Percentiles rank a stretch among this genome's conserved stretches.
phyloP scores from a whole-genome alignment of 2,329 filamentous ascomycete species.

The Diaporthe vexans region DNA sequence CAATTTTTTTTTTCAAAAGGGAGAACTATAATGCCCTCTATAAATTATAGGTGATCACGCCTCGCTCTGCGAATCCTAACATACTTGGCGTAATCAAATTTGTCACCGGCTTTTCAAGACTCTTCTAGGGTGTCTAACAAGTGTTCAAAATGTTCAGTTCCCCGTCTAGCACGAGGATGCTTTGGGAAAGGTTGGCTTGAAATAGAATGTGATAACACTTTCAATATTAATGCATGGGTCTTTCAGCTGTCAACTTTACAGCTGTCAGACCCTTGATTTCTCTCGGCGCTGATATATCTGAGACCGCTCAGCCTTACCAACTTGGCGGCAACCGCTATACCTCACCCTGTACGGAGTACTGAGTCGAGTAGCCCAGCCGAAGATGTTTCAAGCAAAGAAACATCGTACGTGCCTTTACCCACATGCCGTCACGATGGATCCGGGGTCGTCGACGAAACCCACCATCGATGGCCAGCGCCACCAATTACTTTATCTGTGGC shows the following conservation, averaged over 20 bases:
- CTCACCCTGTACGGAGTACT: background rate
- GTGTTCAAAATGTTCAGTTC: background rate
- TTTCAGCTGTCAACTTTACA: constrained; percentile 14
- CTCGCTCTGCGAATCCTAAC: background rate
- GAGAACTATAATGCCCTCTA: background rate
- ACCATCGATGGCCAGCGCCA: background rate
- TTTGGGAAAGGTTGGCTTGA: background rate
- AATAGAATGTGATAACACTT: background rate
- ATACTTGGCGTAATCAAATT: background rate
- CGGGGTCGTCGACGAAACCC: constrained; percentile 6
- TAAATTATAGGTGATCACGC: background rate
- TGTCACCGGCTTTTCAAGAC: background rate
- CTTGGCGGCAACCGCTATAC: background rate
- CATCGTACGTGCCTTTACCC: constrained; percentile 20
- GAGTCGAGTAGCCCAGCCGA: background rate
- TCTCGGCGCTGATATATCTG: constrained; percentile 19
- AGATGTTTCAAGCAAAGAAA: constrained; percentile 24
- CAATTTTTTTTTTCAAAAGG: background rate
- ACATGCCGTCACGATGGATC: constrained; percentile 8
- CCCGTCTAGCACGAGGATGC: background rate
- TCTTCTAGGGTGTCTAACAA: background rate
- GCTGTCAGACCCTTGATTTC: constrained; percentile 11
- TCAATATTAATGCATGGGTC: background rate
- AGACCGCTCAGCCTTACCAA: constrained; percentile 31
- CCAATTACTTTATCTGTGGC: background rate